Evolutionary conservation across 2,329 filamentous ascomycete species (phyloP).

Genomic region (Alternaria sp.): DNA sequence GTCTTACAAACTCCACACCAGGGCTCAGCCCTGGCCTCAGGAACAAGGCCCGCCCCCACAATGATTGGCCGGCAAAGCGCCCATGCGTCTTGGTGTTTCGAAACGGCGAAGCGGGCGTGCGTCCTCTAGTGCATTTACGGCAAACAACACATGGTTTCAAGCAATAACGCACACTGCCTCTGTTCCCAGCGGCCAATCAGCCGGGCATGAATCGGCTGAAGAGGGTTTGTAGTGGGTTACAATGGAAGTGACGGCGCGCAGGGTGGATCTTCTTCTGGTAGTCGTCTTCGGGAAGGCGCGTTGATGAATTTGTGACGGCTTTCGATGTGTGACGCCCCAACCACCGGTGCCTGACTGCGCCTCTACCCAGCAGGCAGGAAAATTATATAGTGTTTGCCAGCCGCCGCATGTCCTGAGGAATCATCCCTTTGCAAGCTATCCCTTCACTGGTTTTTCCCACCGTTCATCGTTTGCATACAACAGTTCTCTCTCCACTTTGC

Average conservation of each 20-base stretch:
- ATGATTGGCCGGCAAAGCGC: constrained; percentile 27
- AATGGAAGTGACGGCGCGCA: constrained; percentile 6
- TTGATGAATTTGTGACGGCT: constrained; percentile 6
- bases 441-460: constrained; percentile 4
- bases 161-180: constrained; percentile 10
- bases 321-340: constrained; percentile 20
- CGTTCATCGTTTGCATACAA: background rate
- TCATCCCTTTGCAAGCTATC: background rate
- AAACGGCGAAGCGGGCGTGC: constrained; percentile 22
- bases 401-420: constrained; percentile 9
- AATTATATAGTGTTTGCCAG: constrained; percentile 26
- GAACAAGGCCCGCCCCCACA: constrained; percentile 16
- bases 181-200: constrained; percentile 11
- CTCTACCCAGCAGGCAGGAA: constrained; percentile 5
- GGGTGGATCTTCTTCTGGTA: background rate
- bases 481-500: background rate
- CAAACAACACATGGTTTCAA: constrained; percentile 23
- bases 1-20: constrained; percentile 11
- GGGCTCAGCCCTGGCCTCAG: constrained; percentile 16
- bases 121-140: constrained; percentile 13
- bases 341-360: constrained; percentile 23
- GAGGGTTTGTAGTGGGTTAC: constrained; percentile 1
- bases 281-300: background rate
- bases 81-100: constrained; percentile 31
- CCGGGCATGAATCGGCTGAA: background rate